Conservation (phyloP, 1,284 basidiomycete genomes). For the Singerocomus inundabilis region DNA sequence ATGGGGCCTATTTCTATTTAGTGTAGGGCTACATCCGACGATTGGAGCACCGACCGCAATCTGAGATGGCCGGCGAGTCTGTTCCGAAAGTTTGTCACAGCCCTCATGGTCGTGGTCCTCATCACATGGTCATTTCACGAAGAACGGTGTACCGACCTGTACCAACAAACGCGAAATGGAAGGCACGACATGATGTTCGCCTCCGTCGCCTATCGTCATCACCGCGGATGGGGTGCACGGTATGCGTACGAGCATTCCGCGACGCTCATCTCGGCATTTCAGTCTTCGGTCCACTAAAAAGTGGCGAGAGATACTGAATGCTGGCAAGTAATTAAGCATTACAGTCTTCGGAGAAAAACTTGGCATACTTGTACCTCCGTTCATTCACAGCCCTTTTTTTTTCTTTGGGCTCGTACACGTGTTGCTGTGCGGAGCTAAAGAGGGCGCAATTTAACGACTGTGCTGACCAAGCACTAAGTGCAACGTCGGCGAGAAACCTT, state of each 20-base stretch:
- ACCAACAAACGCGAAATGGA: conserved; percentile 9
- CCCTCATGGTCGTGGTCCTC: background rate
- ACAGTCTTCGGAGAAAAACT: background rate
- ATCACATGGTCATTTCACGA: conserved; percentile 16
- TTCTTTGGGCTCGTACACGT: conserved; percentile 8
- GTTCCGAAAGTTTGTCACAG: background rate
- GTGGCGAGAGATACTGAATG: background rate
- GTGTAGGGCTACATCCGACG: background rate
- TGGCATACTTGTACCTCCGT: conserved; percentile 7
- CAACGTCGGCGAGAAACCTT: conserved; percentile 5
- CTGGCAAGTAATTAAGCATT: conserved; percentile 7
- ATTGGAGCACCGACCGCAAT: background rate
- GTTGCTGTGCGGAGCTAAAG: conserved; percentile 5
- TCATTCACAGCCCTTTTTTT: conserved; percentile 2
- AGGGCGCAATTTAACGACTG: background rate
- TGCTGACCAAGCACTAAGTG: background rate
- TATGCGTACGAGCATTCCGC: conserved; percentile 24
- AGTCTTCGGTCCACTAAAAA: conserved; percentile 1
- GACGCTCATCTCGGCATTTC: conserved; percentile 18
- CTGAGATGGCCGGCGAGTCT: background rate
- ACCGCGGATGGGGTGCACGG: conserved; percentile 18
- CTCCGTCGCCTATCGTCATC: conserved; percentile 7
- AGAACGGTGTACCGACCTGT: background rate
- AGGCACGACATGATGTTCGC: conserved; percentile 9
- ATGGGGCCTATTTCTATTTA: background rate